Conservation (phyloP, 257 asterid genomes). For the Catharanthus roseus region DNA sequence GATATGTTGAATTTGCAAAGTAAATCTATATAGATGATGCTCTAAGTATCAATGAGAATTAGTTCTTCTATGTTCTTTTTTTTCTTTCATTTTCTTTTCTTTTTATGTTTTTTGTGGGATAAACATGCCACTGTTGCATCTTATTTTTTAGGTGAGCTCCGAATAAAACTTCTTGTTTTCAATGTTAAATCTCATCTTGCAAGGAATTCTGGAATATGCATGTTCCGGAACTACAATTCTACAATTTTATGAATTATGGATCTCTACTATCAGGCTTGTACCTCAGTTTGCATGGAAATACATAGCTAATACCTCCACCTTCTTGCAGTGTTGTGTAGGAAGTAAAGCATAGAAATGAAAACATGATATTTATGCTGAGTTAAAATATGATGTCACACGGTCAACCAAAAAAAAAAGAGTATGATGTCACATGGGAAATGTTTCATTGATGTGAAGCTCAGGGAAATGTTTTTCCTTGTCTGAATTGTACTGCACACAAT, state of each 20-base stretch:
- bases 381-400: neutral
- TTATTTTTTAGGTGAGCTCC: neutral
- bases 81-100: neutral
- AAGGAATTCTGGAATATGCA: neutral
- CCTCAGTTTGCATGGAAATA: neutral
- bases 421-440: neutral
- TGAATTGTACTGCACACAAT: neutral
- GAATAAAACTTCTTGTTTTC: neutral
- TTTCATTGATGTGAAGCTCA: neutral
- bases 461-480: neutral
- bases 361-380: neutral
- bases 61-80: no score
- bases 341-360: neutral
- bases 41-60: neutral
- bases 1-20: neutral
- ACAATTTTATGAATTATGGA: neutral
- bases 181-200: neutral
- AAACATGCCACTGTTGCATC: neutral
- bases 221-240: neutral
- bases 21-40: neutral
- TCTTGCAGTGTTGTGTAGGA: neutral
- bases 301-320: neutral
- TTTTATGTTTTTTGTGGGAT: neutral
- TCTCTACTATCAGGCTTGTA: neutral
- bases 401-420: no score